A percentile compares a stretch with the other conserved stretches of the same genome.
These are phyloP conservation scores for Pterothamnion heteromorphum DNA, from an alignment of 31 red algal species.

Conservation along the genomic window DNA sequence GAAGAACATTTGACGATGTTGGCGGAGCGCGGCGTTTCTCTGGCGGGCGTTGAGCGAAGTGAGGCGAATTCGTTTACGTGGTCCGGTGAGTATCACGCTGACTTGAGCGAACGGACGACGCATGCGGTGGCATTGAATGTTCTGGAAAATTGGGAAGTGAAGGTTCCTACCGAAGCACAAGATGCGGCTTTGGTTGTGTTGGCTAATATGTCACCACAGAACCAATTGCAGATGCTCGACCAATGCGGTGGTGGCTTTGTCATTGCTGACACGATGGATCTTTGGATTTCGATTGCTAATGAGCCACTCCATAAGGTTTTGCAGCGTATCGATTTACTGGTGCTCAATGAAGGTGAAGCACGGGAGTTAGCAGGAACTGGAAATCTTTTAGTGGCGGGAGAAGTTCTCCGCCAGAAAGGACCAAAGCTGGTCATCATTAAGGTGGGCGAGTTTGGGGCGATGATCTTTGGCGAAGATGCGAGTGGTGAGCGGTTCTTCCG, in stretches of 20 bases:
- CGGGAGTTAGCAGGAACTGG: background rate
- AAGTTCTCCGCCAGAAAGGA: background rate
- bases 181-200: background rate
- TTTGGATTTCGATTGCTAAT: slow-evolving; percentile 18
- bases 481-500: slow-evolving; percentile 13
- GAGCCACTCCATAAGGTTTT: background rate
- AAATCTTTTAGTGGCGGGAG: background rate
- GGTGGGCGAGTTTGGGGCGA: slow-evolving; percentile 1
- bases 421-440: slow-evolving; percentile 1
- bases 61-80: background rate
- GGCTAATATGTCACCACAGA: slow-evolving; percentile 27
- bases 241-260: background rate
- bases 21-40: background rate
- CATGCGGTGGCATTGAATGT: slow-evolving; percentile 12
- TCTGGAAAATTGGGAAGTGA: background rate
- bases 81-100: background rate
- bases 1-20: background rate
- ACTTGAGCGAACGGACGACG: background rate
- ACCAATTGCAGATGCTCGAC: background rate
- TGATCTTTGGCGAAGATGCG: background rate
- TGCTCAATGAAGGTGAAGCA: slow-evolving; percentile 4
- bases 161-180: background rate
- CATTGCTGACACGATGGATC: slow-evolving; percentile 22
- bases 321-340: background rate
- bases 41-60: background rate